These are phyloP conservation scores for Hyparrhenia diplandra DNA, from an alignment of 176 grass and related monocot species.

Conservation along the genomic window DNA sequence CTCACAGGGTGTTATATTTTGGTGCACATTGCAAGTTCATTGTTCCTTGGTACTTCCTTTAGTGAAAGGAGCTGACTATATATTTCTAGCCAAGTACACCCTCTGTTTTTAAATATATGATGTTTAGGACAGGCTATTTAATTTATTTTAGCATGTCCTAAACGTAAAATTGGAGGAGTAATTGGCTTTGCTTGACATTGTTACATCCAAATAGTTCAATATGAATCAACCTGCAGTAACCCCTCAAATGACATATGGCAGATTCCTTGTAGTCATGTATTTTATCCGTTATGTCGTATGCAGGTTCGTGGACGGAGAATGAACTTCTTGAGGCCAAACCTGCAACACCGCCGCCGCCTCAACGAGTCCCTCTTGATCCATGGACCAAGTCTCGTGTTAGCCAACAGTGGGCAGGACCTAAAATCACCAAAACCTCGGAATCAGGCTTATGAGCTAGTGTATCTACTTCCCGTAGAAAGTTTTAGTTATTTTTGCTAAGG, in stretches of 20 bases:
- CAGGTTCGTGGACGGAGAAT: slow-evolving; percentile 93
- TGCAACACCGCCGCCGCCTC: slow-evolving; percentile 50
- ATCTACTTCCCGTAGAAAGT: not conserved
- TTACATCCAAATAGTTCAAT: not conserved
- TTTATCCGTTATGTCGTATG: not conserved
- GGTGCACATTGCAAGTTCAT: not conserved
- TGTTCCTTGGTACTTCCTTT: not conserved
- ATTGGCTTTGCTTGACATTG: not conserved
- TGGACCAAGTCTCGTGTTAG: slow-evolving; percentile 68
- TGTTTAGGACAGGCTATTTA: not conserved
- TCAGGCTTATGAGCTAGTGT: slow-evolving; percentile 36
- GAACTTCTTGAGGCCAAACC: slow-evolving; percentile 81
- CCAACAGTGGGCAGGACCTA: slow-evolving; percentile 70
- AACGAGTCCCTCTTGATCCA: slow-evolving; percentile 65
- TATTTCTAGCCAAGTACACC: not conserved
- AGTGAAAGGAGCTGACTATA: not conserved
- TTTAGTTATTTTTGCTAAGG: not conserved
- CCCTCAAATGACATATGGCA: not conserved
- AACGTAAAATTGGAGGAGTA: not conserved
- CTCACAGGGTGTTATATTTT: not conserved
- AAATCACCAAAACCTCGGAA: slow-evolving; percentile 40
- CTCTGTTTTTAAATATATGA: not conserved
- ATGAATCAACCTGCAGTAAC: not conserved
- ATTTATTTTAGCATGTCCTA: not conserved
- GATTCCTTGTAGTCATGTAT: slow-evolving; percentile 8